Evolutionary conservation across 2,329 filamentous ascomycete genomes (phyloP).

Genomic region (Cyphellophora europaea): DNA sequence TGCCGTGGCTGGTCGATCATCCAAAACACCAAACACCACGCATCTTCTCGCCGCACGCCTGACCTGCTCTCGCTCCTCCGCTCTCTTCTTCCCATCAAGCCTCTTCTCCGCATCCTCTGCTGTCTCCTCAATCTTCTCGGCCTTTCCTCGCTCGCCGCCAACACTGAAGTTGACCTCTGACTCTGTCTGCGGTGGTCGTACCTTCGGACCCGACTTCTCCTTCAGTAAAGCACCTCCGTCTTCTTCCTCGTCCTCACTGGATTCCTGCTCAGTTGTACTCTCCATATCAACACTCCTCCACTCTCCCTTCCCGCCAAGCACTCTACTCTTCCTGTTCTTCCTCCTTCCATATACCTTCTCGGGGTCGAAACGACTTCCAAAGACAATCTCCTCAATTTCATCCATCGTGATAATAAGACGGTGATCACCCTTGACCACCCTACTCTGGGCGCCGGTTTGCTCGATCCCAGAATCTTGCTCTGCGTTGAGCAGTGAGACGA

Average conservation of each 20-base stretch:
- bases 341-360: conserved; percentile 35
- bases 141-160: conserved; percentile 46
- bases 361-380: conserved; percentile 36
- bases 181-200: conserved; percentile 30
- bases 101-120: conserved; percentile 8
- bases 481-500: conserved; percentile 26
- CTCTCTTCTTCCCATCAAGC: conserved; percentile 13
- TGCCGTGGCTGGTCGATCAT: conserved; percentile 1
- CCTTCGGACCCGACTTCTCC: conserved; percentile 18
- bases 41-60: conserved; percentile 13
- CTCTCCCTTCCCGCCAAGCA: conserved; percentile 27
- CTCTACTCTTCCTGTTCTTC: conserved; percentile 36
- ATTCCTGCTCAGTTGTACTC: conserved; percentile 3
- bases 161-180: conserved; percentile 49
- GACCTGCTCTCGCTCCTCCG: conserved; percentile 15
- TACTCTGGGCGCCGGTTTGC: conserved; percentile 12
- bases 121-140: conserved; percentile 35
- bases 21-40: conserved; percentile 11
- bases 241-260: conserved; percentile 1
- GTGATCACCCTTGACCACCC: conserved; percentile 38
- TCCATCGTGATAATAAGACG: conserved; percentile 41
- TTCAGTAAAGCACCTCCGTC: neutral
- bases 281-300: conserved; percentile 38
- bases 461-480: conserved; percentile 24
- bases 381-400: conserved; percentile 42